Conservation (phyloP, 2,329 filamentous ascomycete genomes). For the Thelonectria rubi region DNA sequence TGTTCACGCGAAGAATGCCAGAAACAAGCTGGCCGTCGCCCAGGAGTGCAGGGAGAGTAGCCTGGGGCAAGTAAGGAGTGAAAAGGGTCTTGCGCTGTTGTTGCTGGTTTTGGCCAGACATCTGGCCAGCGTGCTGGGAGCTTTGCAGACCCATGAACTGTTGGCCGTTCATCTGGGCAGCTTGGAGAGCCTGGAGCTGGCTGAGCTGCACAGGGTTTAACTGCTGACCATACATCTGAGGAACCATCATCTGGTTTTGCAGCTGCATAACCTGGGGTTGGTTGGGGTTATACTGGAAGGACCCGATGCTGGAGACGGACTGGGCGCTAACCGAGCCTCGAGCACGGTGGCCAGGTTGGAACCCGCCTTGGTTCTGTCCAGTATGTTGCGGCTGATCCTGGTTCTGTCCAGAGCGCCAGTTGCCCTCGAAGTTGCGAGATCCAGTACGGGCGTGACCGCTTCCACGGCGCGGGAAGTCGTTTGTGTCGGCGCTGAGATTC, state of each 20-base stretch:
- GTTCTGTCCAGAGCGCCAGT: constrained; percentile 82
- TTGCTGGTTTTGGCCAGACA: constrained; percentile 76
- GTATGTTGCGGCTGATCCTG: constrained; percentile 64
- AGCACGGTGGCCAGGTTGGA: constrained; percentile 91
- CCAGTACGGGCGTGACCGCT: constrained; percentile 83
- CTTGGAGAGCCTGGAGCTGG: constrained; percentile 92
- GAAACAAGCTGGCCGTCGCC: constrained; percentile 94
- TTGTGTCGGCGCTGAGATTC: constrained; percentile 59
- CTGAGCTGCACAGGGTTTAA: constrained; percentile 87
- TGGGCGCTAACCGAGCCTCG: constrained; percentile 82
- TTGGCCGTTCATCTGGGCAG: constrained; percentile 83
- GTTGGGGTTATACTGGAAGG: constrained; percentile 83
- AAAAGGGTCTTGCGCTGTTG: constrained; percentile 98
- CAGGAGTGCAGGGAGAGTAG: constrained; percentile 88
- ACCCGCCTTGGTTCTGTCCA: constrained; percentile 69
- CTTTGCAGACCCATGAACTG: constrained; percentile 73
- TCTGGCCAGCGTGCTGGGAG: constrained; percentile 76
- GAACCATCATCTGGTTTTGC: constrained; percentile 86
- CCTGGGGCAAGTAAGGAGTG: constrained; percentile 96
- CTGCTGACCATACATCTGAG: constrained; percentile 87
- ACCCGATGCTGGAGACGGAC: constrained; percentile 83
- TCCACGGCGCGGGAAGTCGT: constrained; percentile 78
- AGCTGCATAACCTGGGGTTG: constrained; percentile 90
- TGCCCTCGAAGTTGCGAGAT: constrained; percentile 96
- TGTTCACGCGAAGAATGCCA: constrained; percentile 97